Base-by-base conservation (phyloP, 176 grass and related monocot genomes). In the Oryza coarctata region DNA sequence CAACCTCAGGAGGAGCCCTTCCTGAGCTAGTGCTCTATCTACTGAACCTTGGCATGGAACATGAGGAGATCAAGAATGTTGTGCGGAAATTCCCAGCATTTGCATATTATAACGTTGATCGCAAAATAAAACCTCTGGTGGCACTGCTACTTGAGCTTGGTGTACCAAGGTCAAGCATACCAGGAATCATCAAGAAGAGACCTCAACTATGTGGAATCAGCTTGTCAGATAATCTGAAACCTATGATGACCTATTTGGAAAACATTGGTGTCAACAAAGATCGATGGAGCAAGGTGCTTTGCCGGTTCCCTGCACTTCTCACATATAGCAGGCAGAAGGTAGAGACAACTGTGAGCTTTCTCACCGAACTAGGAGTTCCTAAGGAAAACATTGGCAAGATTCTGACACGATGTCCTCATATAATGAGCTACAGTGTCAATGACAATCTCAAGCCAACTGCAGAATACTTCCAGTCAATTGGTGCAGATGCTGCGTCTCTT, bases 131-230 rank as follows among this genome's bases (percentile, higher is more conserved):
- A 82, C 94, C 94, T 49, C 74, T 92, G 26, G 92, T 95, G 73
- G 81, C 81, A 29, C 80, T 88, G 17, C 77, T 93, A 33, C 87
- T 85, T 33, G 86, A 97, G 66, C 87, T 99, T 14, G 93, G 91
- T 17, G 87, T 99, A 35, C 63, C 82, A 6, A 81, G 76, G 76
- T 84, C 90, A n/a, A 86, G 83, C 27, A 99, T 99, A 85, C 96
- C 89, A 5, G 92, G 87, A 65, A 91, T 99, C 55, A 73, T 99
- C 22, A 89, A 76, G 68, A 99, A 89, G 73, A 88, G 89, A 65
- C 96, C 96, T 76, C 93, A 98, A 63, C 79, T 99, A 34, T 94
- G 89, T 63, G 95, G 95, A 6, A 90, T 98, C 80, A 98, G 93
- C 84, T 71, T 98, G 66, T 88, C 90, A 39, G 89, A 98, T 78